Percentiles rank a stretch among this genome's conserved stretches.
phyloP scores from a whole-genome alignment of 2,329 filamentous ascomycete genomes.

The Monilinia laxa region DNA sequence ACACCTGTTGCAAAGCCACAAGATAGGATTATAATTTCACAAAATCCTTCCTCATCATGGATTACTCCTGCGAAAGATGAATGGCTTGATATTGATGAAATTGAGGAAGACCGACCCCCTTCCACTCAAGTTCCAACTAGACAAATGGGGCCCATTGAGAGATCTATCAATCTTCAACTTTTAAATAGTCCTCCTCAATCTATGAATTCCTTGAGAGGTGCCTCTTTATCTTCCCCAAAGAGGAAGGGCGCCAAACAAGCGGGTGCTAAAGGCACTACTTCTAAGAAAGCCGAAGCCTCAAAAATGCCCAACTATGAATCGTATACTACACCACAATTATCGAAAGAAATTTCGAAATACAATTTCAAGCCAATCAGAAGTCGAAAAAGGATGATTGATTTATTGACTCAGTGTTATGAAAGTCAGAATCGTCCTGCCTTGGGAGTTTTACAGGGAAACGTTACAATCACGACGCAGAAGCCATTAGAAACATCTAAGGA shows the following conservation, averaged over 20 bases:
- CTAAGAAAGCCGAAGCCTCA: background rate
- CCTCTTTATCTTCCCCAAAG: background rate
- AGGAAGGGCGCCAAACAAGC: constrained; percentile 15
- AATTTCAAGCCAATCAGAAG: constrained; percentile 73
- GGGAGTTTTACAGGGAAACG: constrained; percentile 34
- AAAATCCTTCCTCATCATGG: background rate
- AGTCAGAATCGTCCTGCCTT: constrained; percentile 49
- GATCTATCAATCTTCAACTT: constrained; percentile 26
- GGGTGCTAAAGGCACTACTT: constrained; percentile 22
- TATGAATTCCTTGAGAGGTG: constrained; percentile 1
- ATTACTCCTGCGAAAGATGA: constrained; percentile 22
- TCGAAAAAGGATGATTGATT: constrained; percentile 65
- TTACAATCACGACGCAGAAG: constrained; percentile 12
- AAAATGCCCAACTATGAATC: constrained; percentile 56
- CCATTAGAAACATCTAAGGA: constrained; percentile 8
- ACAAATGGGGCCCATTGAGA: constrained; percentile 26
- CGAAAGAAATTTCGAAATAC: constrained; percentile 60
- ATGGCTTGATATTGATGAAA: constrained; percentile 36
- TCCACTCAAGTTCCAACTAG: constrained; percentile 19
- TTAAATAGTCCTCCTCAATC: constrained; percentile 26
- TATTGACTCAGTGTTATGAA: constrained; percentile 70
- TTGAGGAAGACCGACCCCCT: constrained; percentile 11
- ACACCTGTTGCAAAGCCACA: constrained; percentile 27
- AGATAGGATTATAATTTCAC: constrained; percentile 17
- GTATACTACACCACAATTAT: constrained; percentile 62